Evolutionary conservation across 148 eudicot genomes (phyloP).

Genomic region (Mesembryanthemum crystallinum): DNA sequence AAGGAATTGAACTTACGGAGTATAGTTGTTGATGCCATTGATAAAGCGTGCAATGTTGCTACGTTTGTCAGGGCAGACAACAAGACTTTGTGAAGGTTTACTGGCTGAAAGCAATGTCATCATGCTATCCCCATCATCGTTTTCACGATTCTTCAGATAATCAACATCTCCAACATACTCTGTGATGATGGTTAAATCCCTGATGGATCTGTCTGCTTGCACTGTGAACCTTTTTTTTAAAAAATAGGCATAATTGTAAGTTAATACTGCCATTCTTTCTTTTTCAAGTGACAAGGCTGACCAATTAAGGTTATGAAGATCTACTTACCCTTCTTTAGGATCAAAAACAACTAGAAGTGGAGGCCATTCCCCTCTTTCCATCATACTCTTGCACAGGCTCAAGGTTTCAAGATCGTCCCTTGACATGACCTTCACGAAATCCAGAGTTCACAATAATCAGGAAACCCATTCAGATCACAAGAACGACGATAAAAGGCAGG

Average conservation of each 20-base stretch:
- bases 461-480: not conserved
- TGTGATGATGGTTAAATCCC: conserved; percentile 82
- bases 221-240: conserved; percentile 74
- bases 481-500: not conserved
- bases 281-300: not conserved
- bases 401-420: conserved; percentile 66
- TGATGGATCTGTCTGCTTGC: conserved; percentile 75
- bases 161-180: conserved; percentile 98
- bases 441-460: conserved; percentile 19
- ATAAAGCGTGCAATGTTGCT: conserved; percentile 96
- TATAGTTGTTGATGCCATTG: conserved; percentile 92
- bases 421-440: conserved; percentile 53
- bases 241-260: not conserved
- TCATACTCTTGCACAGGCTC: conserved; percentile 69
- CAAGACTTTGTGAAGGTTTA: conserved; percentile 66
- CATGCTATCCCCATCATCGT: conserved; percentile 92
- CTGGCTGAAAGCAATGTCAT: conserved; percentile 81
- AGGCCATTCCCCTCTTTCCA: conserved; percentile 94
- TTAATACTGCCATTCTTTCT: not conserved
- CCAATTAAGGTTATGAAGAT: not conserved
- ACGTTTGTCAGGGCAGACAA: conserved; percentile 88
- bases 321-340: conserved; percentile 76
- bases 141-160: conserved; percentile 72
- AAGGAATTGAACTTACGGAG: conserved; percentile 53
- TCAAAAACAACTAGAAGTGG: conserved; percentile 93